Conservation (phyloP, 2,329 filamentous ascomycete genomes). For the Trichoderma sp. region DNA sequence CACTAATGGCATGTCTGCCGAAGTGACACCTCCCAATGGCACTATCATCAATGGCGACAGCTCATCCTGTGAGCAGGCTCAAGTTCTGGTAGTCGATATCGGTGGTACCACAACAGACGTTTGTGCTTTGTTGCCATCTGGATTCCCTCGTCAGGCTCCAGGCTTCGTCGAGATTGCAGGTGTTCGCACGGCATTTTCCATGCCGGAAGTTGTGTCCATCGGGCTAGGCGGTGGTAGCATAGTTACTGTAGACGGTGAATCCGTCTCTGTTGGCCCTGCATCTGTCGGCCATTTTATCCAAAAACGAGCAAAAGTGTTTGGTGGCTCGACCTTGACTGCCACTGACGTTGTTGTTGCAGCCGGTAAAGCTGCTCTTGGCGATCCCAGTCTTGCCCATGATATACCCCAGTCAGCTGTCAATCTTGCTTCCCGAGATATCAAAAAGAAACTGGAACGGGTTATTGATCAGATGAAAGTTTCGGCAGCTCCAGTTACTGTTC, state of each 20-base stretch:
- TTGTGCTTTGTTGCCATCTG: conserved; percentile 54
- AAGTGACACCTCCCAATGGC: conserved; percentile 27
- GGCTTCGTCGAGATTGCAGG: conserved; percentile 57
- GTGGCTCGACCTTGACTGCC: conserved; percentile 51
- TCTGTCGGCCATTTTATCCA: conserved; percentile 39
- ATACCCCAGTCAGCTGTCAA: conserved; percentile 26
- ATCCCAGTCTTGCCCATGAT: conserved; percentile 28
- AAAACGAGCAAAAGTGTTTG: conserved; percentile 49
- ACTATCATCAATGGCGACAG: background rate
- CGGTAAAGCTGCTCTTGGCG: conserved; percentile 33
- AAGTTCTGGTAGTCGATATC: conserved; percentile 53
- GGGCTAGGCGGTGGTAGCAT: conserved; percentile 54
- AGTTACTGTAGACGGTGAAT: conserved; percentile 46
- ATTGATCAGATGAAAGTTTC: conserved; percentile 58
- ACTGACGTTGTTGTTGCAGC: conserved; percentile 49
- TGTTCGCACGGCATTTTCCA: conserved; percentile 58
- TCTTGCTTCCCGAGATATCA: conserved; percentile 36
- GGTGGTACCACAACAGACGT: conserved; percentile 62
- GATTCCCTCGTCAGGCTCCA: conserved; percentile 58
- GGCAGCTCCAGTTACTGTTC: conserved; percentile 47
- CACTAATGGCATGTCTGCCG: conserved; percentile 25
- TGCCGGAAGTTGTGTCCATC: conserved; percentile 55
- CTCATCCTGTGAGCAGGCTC: conserved; percentile 24
- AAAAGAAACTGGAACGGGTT: conserved; percentile 46
- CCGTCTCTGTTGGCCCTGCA: conserved; percentile 49